Conservation (phyloP, 345 rosid species). For the Diplotaxis tenuifolia region DNA sequence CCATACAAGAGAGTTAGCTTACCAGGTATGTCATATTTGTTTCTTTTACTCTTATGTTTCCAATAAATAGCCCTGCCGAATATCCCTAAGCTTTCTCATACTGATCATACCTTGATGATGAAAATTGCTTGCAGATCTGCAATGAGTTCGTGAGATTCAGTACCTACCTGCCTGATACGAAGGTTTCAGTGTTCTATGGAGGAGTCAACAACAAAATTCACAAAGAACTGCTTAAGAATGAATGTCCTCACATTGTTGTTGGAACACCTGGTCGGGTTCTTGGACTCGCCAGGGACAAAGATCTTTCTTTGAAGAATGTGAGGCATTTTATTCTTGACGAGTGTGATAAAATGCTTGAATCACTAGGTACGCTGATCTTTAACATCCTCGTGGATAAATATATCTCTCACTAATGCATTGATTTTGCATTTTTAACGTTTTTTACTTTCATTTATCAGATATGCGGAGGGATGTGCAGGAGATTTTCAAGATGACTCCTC, state of each 20-base stretch:
- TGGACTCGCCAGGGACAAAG: slow-evolving; percentile 86
- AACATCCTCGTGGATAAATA: not conserved
- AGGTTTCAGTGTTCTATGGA: slow-evolving; percentile 95
- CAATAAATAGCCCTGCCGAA: not conserved
- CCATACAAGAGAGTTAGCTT: slow-evolving; percentile 95
- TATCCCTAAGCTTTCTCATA: not conserved
- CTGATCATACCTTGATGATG: not conserved
- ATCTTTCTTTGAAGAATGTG: slow-evolving; percentile 96
- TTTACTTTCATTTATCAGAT: slow-evolving; percentile 40
- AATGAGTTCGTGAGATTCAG: slow-evolving; percentile 98
- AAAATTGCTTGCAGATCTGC: slow-evolving; percentile 59
- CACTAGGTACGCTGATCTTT: slow-evolving; percentile 58
- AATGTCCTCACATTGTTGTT: slow-evolving; percentile 97
- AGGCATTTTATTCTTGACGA: slow-evolving; percentile 99
- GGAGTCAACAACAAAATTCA: slow-evolving; percentile 92
- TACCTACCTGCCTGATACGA: slow-evolving; percentile 81
- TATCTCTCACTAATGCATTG: not conserved
- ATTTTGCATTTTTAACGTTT: not conserved
- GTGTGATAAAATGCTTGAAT: slow-evolving; percentile 99
- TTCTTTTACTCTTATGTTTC: not conserved
- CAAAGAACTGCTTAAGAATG: slow-evolving; percentile 91
- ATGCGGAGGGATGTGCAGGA: slow-evolving; percentile 99
- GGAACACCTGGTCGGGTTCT: slow-evolving; percentile 97
- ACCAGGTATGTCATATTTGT: slow-evolving; percentile 54
- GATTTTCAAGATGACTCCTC: slow-evolving; percentile 99